Evolutionary conservation across 805 yeast species (phyloP).

Genomic region (Wickerhamiella shivajii): DNA sequence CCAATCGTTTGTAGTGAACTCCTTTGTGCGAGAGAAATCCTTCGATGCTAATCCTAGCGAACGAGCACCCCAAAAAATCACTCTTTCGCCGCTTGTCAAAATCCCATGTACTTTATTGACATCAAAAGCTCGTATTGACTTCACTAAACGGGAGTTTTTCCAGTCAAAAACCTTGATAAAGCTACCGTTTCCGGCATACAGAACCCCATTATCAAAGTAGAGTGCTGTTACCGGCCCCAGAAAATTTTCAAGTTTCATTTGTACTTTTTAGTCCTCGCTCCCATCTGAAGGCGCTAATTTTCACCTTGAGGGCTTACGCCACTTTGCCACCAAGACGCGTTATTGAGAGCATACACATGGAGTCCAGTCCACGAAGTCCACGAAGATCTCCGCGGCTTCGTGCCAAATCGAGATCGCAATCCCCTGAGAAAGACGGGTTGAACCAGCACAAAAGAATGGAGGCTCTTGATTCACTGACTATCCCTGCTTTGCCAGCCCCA

Average conservation of each 20-base stretch:
- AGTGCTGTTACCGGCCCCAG: slow-evolving; percentile 55
- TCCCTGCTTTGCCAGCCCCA: too few species aligned
- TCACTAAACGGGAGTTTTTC: slow-evolving; percentile 26
- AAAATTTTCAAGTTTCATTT: slow-evolving; percentile 4
- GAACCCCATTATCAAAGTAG: slow-evolving; percentile 28
- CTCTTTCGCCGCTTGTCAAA: slow-evolving; percentile 24
- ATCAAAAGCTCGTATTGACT: slow-evolving; percentile 36
- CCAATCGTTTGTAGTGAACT: slow-evolving; percentile 55
- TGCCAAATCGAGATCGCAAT: too few species aligned
- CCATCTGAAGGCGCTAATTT: too few species aligned
- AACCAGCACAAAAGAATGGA: too few species aligned
- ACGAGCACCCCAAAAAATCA: slow-evolving; percentile 54
- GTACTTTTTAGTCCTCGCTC: too few species aligned
- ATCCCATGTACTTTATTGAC: slow-evolving; percentile 79
- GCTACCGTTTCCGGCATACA: slow-evolving; percentile 64
- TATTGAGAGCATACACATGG: too few species aligned
- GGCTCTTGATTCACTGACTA: too few species aligned
- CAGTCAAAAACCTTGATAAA: slow-evolving; percentile 40
- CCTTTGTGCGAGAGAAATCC: slow-evolving; percentile 24
- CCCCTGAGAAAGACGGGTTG: too few species aligned
- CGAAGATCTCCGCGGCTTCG: too few species aligned
- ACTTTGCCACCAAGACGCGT: too few species aligned
- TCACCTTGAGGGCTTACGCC: too few species aligned
- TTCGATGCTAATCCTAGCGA: slow-evolving; percentile 29
- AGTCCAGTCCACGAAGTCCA: too few species aligned